A percentile compares a stretch with the other conserved stretches of the same genome.
These are phyloP conservation scores for Scheffersomyces amazonensis DNA, from an alignment of 805 yeast species.

Conservation along the genomic window DNA sequence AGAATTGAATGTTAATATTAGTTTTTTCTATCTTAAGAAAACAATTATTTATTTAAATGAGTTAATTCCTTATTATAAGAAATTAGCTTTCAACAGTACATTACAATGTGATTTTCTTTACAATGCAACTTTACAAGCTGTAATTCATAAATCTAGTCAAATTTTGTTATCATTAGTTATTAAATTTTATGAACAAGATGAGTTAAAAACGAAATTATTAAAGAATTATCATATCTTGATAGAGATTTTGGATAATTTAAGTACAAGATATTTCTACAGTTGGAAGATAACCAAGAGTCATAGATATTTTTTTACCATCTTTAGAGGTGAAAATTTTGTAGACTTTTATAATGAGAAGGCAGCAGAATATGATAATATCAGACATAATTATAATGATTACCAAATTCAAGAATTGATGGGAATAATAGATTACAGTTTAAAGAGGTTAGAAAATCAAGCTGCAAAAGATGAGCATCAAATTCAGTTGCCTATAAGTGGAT, in stretches of 20 bases:
- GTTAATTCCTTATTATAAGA: conserved; percentile 29
- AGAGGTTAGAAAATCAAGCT: too few species aligned
- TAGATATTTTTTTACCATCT: conserved; percentile 15
- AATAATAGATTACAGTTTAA: too few species aligned
- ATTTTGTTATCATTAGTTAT: conserved; percentile 24
- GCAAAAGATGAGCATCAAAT: too few species aligned
- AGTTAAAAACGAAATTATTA: conserved; percentile 15
- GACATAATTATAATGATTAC: neutral
- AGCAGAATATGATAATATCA: too few species aligned
- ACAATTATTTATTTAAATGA: conserved; percentile 25
- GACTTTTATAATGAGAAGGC: neutral
- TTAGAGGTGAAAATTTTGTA: neutral
- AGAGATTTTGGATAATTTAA: conserved; percentile 30
- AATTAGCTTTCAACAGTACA: conserved; percentile 22
- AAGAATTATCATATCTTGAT: conserved; percentile 15
- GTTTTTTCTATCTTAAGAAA: conserved; percentile 35
- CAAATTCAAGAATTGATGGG: neutral
- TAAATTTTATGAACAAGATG: conserved; percentile 14
- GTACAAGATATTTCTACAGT: conserved; percentile 33
- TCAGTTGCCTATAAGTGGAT: too few species aligned
- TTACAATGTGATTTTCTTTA: conserved; percentile 33
- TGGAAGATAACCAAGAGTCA: conserved; percentile 39
- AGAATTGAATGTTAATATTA: conserved; percentile 24
- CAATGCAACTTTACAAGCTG: conserved; percentile 29
- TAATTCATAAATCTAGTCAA: conserved; percentile 27